Conservation (phyloP, 2,329 filamentous ascomycete genomes). For the Calonectria honghensis region DNA sequence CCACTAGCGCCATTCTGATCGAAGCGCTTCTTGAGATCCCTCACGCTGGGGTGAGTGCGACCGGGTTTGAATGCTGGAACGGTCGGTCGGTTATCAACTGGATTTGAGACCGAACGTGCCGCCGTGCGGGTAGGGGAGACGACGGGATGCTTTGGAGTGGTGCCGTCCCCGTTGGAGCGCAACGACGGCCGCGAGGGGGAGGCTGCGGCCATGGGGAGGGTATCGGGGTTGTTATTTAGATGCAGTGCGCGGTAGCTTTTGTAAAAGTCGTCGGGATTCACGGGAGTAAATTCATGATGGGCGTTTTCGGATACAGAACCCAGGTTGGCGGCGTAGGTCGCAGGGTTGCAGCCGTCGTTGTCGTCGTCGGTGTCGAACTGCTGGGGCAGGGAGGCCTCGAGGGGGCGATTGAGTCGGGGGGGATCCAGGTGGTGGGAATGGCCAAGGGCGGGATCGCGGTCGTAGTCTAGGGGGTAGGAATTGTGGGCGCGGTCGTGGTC, state of each 20-base stretch:
- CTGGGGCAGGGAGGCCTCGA: slow-evolving; percentile 50
- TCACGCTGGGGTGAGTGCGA: slow-evolving; percentile 80
- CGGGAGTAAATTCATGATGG: slow-evolving; percentile 63
- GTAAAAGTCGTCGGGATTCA: slow-evolving; percentile 75
- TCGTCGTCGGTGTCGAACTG: slow-evolving; percentile 47
- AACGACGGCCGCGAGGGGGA: slow-evolving; percentile 66
- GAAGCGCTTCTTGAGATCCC: slow-evolving; percentile 87
- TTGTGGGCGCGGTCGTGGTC: slow-evolving; percentile 50
- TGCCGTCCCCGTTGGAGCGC: slow-evolving; percentile 71
- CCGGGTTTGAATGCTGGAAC: slow-evolving; percentile 57
- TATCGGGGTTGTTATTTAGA: slow-evolving; percentile 59
- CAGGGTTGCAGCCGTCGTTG: slow-evolving; percentile 48
- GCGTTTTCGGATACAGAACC: slow-evolving; percentile 49
- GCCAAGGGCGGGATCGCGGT: slow-evolving; percentile 39
- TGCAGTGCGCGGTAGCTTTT: slow-evolving; percentile 67
- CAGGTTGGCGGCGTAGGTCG: slow-evolving; percentile 51
- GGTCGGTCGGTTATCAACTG: slow-evolving; percentile 67
- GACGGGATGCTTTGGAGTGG: slow-evolving; percentile 68
- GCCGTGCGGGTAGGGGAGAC: slow-evolving; percentile 63
- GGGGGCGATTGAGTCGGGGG: slow-evolving; percentile 41
- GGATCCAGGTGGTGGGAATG: slow-evolving; percentile 36
- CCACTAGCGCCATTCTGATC: slow-evolving; percentile 73
- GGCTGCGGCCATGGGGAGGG: slow-evolving; percentile 61
- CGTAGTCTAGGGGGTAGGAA: slow-evolving; percentile 43
- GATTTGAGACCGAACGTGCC: slow-evolving; percentile 74